phyloP scores from a whole-genome alignment of 2,329 filamentous ascomycete genomes.

The Akanthomyces uredinophilus region DNA sequence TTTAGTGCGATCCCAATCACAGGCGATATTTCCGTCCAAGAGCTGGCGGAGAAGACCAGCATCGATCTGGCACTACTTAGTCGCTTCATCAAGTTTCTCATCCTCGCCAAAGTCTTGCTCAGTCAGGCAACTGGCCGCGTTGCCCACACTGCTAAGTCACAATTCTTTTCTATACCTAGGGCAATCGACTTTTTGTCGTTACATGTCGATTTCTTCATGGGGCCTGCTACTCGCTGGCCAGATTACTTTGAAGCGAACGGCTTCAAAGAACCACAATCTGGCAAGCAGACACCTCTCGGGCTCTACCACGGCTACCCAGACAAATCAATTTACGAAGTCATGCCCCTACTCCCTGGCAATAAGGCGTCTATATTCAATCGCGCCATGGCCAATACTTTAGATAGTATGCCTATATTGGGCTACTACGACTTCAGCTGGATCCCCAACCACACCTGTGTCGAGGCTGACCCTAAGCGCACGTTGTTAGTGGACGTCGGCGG shows the following conservation, averaged over 20 bases:
- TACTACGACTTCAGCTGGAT: conserved; percentile 30
- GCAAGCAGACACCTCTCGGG: conserved; percentile 23
- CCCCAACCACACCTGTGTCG: not conserved
- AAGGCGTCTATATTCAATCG: conserved; percentile 24
- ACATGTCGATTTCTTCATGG: conserved; percentile 5
- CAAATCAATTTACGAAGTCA: conserved; percentile 28
- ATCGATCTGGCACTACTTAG: conserved; percentile 25
- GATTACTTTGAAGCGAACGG: conserved; percentile 30
- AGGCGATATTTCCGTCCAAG: conserved; percentile 23
- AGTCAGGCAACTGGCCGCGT: not conserved
- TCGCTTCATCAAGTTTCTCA: conserved; percentile 5
- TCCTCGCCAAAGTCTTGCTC: conserved; percentile 13
- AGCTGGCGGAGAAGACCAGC: conserved; percentile 25
- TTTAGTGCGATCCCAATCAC: conserved; percentile 28
- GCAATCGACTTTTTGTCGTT: not conserved
- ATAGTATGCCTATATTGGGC: conserved; percentile 22
- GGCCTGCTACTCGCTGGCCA: conserved; percentile 15
- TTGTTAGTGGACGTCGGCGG: conserved; percentile 32
- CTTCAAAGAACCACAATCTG: conserved; percentile 25
- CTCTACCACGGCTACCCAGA: conserved; percentile 26
- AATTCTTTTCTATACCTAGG: not conserved
- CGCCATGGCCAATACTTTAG: conserved; percentile 24
- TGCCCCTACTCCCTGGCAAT: conserved; percentile 20
- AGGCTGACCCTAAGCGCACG: conserved; percentile 13
- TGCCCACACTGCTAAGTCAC: not conserved